These are phyloP conservation scores for Sarocladiaceae sp. DNA, from an alignment of 2,329 filamentous ascomycete genomes.

Conservation along the genomic window DNA sequence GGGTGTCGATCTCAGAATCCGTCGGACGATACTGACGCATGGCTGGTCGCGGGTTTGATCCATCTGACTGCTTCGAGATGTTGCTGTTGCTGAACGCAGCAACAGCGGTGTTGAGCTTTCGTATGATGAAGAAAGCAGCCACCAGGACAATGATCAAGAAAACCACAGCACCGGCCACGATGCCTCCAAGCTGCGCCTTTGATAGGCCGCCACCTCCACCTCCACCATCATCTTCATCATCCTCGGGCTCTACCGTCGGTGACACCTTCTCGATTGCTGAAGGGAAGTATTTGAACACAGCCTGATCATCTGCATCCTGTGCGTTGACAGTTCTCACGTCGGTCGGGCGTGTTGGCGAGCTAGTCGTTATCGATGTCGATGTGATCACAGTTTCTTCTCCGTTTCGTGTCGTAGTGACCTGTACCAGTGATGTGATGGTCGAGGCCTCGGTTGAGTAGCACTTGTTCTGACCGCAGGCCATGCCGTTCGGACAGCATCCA, in stretches of 20 bases:
- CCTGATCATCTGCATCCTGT: slow-evolving; percentile 20
- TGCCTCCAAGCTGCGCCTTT: slow-evolving; percentile 41
- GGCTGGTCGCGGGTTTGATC: slow-evolving; percentile 21
- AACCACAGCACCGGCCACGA: slow-evolving; percentile 43
- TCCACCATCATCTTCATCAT: slow-evolving; percentile 17
- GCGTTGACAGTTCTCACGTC: slow-evolving; percentile 18
- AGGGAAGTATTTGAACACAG: slow-evolving; percentile 37
- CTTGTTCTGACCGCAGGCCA: slow-evolving; percentile 39
- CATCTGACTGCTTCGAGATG: slow-evolving; percentile 22
- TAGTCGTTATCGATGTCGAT: slow-evolving; percentile 30
- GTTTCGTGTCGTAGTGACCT: slow-evolving; percentile 38
- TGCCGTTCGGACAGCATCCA: slow-evolving; percentile 46
- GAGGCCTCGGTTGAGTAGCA: slow-evolving; percentile 43
- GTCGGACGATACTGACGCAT: slow-evolving; percentile 33
- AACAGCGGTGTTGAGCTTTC: slow-evolving; percentile 41
- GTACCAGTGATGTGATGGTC: slow-evolving; percentile 37
- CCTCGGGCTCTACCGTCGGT: slow-evolving; percentile 20
- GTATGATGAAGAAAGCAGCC: slow-evolving; percentile 42
- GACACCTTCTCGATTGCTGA: slow-evolving; percentile 35
- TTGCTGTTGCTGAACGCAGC: slow-evolving; percentile 29
- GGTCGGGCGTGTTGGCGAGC: slow-evolving; percentile 30
- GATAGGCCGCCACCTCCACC: slow-evolving; percentile 28
- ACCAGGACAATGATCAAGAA: slow-evolving; percentile 42
- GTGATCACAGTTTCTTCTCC: slow-evolving; percentile 33
- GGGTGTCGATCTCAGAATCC: slow-evolving; percentile 36